Percentiles rank a stretch among this genome's conserved stretches.
phyloP scores from a whole-genome alignment of 805 yeast genomes.

The Ogataea kodamae region DNA sequence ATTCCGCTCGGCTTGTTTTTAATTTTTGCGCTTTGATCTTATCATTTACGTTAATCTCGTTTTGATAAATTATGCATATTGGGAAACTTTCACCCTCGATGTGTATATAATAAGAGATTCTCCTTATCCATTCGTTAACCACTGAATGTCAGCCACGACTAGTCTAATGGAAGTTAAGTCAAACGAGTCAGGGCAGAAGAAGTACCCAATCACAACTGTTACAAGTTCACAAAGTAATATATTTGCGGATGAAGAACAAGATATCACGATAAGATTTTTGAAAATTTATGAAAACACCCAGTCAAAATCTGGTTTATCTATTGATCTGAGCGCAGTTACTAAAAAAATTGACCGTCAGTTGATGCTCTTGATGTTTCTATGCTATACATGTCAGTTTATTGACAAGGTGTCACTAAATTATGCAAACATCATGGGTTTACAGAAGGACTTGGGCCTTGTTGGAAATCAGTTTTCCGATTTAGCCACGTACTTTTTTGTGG shows the following conservation, averaged over 20 bases:
- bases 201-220: slow-evolving; percentile 5
- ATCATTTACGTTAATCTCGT: no score
- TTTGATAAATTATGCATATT: no score
- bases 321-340: slow-evolving; percentile 12
- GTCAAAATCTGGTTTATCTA: neutral
- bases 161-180: neutral
- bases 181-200: slow-evolving; percentile 1
- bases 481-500: slow-evolving; percentile 42
- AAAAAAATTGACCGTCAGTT: slow-evolving; percentile 46
- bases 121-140: no score
- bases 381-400: slow-evolving; percentile 56
- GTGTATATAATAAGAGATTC: no score
- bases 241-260: slow-evolving; percentile 14
- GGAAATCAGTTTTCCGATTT: slow-evolving; percentile 36
- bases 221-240: slow-evolving; percentile 12
- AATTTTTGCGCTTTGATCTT: slow-evolving; percentile 2
- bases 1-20: slow-evolving; percentile 1
- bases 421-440: slow-evolving; percentile 54
- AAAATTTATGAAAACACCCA: slow-evolving; percentile 9
- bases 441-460: slow-evolving; percentile 44
- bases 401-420: slow-evolving; percentile 51
- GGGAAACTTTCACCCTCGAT: no score
- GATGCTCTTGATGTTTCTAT: slow-evolving; percentile 45
- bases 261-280: slow-evolving; percentile 13
- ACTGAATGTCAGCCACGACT: no score